Evolutionary conservation across 2,329 filamentous ascomycete species (phyloP), one percentile per base, ranked within the genome.

Genomic region (Didymella segeticola): DNA sequence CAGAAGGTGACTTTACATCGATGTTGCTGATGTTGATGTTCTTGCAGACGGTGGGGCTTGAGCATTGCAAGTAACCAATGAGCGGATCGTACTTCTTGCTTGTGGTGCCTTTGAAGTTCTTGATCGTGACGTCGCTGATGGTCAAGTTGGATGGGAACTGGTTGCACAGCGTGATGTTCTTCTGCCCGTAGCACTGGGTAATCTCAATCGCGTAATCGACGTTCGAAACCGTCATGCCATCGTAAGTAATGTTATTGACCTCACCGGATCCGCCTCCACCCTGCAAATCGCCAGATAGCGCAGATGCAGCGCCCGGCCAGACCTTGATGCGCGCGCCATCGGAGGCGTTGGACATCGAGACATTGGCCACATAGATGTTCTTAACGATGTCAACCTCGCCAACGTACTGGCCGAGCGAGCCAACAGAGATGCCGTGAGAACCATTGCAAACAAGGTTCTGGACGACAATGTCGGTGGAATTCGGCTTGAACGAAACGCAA

Each of bases 401-500:
- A 14, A 76, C 65, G 66, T 90, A 90, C 71, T 90, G 87, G 19
- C 88, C 88, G 0, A 90, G 76, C 0, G 85, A 89, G 7, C 88
- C 88, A n/a, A 90, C 86, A 9, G 83, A 86, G 60, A 90, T 89
- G 31, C 88, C 88, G 64, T 90, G 88, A 3, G 85, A 89, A 27
- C 87, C 86, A 63, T 87, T 87, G 74, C 88, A 90, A 54, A 78
- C 75, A 4, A 90, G 75, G 57, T 86, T 86, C 68, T 90, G 86
- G 5, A 90, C 82, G 4, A 90, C 71, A 7, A 90, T 83, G 58
- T 89, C 82, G 36, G 86, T 89, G 62, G 82, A 86, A 70, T 90
- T 90, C 15, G 87, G 87, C 73, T 90, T 90, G 80, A 90, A 90
- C 0, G 86, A 86, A 11, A 90, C 85, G 56, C 88, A 90, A 68